Evolutionary conservation across 345 rosid species (phyloP).

Genomic region (Eutrema yunnanense): DNA sequence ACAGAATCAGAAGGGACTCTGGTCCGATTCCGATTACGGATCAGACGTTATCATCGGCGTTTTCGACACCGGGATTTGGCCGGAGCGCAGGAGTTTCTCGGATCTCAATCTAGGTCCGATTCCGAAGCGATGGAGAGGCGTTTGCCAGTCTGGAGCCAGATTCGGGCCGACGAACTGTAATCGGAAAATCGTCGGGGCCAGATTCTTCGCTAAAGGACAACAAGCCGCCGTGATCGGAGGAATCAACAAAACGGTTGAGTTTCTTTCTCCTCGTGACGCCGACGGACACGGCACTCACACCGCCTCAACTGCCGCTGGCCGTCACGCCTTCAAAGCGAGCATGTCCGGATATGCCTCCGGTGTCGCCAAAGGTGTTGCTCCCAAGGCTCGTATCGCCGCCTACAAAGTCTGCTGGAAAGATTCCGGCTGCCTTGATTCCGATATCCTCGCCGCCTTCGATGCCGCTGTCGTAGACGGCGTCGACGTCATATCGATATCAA

Average conservation of each 20-base stretch:
- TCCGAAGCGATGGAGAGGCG: slow-evolving; percentile 75
- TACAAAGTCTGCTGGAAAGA: slow-evolving; percentile 90
- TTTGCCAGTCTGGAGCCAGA: slow-evolving; percentile 46
- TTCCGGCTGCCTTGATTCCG: slow-evolving; percentile 75
- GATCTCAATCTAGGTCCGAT: slow-evolving; percentile 72
- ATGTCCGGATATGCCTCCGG: slow-evolving; percentile 77
- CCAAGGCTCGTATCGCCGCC: slow-evolving; percentile 65
- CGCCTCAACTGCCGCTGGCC: slow-evolving; percentile 71
- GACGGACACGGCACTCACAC: slow-evolving; percentile 90
- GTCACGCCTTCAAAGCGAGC: slow-evolving; percentile 58
- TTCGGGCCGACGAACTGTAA: slow-evolving; percentile 49
- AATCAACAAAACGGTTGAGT: slow-evolving; percentile 71
- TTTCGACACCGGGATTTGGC: slow-evolving; percentile 84
- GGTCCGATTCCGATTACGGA: slow-evolving; percentile 91
- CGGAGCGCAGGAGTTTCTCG: slow-evolving; percentile 71
- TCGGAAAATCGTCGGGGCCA: slow-evolving; percentile 66
- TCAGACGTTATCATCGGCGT: slow-evolving; percentile 78
- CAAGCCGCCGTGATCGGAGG: slow-evolving; percentile 48
- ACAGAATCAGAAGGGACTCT: slow-evolving; percentile 66
- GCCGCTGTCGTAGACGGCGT: slow-evolving; percentile 54
- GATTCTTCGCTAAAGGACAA: slow-evolving; percentile 75
- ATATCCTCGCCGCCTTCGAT: slow-evolving; percentile 52
- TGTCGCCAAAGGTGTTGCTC: slow-evolving; percentile 83
- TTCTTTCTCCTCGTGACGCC: slow-evolving; percentile 76
- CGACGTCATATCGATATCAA: slow-evolving; percentile 68